Evolutionary conservation across 2,329 filamentous ascomycete genomes (phyloP), one percentile per base, ranked within the genome.

Genomic region (Xylaria sp.): DNA sequence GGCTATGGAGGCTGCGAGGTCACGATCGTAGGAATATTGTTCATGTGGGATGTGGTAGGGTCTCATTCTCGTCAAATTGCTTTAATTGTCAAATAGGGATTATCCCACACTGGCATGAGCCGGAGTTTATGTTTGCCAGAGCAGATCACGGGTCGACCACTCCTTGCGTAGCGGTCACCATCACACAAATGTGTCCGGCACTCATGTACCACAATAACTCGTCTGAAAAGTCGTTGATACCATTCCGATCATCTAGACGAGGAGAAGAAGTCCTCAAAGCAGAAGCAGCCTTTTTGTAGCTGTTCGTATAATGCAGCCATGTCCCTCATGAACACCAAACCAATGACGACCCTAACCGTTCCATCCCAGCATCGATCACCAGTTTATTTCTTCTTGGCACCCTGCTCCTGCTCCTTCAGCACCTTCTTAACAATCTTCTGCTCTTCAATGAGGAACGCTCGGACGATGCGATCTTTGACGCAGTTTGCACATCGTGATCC

Each of bases 341-440:
- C 76, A 79, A 79, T 76, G 75, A 78, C 74, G 76, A 75, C 76
- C 76, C 74, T 73, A 77, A 78, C 72, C 77, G 72, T 75, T 76
- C 74, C 77, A 76, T 74, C 71, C 74, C 73, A 61, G 73, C 73
- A 72, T 75, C 69, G 70, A 72, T 74, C 73, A 75, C 73, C 65
- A 70, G 75, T 87, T 89, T 92, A 90, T 86, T 90, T 90, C 87
- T 89, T 90, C 85, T 88, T 90, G 79, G 86, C 83, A 80, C 85
- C 82, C 81, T 84, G 92, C 88, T 93, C 92, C 88, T 97, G 93
- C 90, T 98, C 95, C 92, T 98, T 98, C 84, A 98, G 90, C 80
- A 99, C 96, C 93, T 99, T 99, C 94, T 99, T 99, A 86, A 99
- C 96, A 80, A 99, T 98, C 93, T 99, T 99, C 90, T 99, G 96